Conservation (phyloP, 2,329 filamentous ascomycete species). For the Hawksworthiomyces lignivorus region DNA sequence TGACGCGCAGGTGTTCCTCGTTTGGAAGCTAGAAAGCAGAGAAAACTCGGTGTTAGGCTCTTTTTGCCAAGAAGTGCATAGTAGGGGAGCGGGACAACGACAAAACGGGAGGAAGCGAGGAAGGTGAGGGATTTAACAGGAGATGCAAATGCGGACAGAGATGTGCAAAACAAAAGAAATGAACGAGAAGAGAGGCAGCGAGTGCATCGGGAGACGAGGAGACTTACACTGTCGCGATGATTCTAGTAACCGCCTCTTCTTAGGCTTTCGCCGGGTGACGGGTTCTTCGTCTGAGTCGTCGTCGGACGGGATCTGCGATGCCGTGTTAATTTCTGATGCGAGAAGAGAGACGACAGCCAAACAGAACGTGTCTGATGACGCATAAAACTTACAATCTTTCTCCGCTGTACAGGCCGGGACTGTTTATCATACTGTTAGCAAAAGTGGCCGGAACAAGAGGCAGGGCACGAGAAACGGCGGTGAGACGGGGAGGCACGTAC, state of each 20-base stretch:
- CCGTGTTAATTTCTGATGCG: no score
- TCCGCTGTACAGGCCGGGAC: slow-evolving; percentile 50
- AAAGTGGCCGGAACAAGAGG: not conserved
- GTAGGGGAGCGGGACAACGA: slow-evolving; percentile 45
- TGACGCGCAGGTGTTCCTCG: slow-evolving; percentile 47
- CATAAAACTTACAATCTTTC: slow-evolving; percentile 52
- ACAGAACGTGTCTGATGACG: no score
- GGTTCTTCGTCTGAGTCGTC: slow-evolving; percentile 45
- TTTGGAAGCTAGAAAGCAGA: slow-evolving; percentile 45
- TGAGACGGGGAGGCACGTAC: slow-evolving; percentile 42
- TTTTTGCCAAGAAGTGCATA: no score
- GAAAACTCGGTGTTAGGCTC: not conserved
- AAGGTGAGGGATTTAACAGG: slow-evolving; percentile 52
- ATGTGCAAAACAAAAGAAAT: not conserved
- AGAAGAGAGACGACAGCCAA: not conserved
- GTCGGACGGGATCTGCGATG: slow-evolving; percentile 24
- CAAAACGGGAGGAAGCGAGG: slow-evolving; percentile 46
- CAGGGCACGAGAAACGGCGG: slow-evolving; percentile 6
- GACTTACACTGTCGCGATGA: slow-evolving; percentile 14
- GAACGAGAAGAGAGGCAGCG: not conserved
- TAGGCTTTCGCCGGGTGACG: slow-evolving; percentile 51
- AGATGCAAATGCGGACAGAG: not conserved
- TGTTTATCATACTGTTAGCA: slow-evolving; percentile 29
- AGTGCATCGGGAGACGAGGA: not conserved
- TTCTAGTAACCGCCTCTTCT: slow-evolving; percentile 54